Conservation (phyloP, 208 protist species). For the Novymonas esmeraldas region DNA sequence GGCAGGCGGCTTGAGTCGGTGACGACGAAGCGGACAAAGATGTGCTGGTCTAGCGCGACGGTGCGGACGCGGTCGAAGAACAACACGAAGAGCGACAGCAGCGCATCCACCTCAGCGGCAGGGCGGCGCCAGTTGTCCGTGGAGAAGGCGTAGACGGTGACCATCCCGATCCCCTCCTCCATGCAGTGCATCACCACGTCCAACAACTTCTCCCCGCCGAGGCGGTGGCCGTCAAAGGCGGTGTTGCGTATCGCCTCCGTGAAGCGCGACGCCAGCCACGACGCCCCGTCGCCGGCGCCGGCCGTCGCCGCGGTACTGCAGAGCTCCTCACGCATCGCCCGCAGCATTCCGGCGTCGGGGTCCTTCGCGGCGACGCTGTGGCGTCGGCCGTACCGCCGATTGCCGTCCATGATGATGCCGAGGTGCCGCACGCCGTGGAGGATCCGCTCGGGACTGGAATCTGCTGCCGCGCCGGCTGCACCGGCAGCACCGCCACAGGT, state of each 20-base stretch:
- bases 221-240: conserved; percentile 76
- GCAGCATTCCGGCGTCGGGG: conserved; percentile 16
- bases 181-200: conserved; percentile 77
- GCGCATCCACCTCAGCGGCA: conserved; percentile 70
- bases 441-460: neutral
- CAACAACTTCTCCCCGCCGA: conserved; percentile 81
- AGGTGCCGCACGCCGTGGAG: conserved; percentile 73
- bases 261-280: conserved; percentile 35
- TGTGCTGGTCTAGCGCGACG: conserved; percentile 51
- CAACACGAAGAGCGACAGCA: conserved; percentile 85
- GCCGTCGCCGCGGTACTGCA: conserved; percentile 5
- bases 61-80: conserved; percentile 78
- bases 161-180: conserved; percentile 61
- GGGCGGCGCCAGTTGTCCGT: conserved; percentile 89
- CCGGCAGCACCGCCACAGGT: neutral
- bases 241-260: conserved; percentile 51
- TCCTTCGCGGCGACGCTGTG: conserved; percentile 5
- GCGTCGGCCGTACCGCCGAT: conserved; percentile 69
- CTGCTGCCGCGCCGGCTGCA: neutral
- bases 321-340: conserved; percentile 17
- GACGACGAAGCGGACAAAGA: conserved; percentile 89
- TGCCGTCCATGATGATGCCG: conserved; percentile 93
- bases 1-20: conserved; percentile 62
- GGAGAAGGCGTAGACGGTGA: conserved; percentile 92
- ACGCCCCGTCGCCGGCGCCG: neutral